phyloP scores from a whole-genome alignment of 2,329 filamentous ascomycete genomes.

The Didymellaceae sp. region DNA sequence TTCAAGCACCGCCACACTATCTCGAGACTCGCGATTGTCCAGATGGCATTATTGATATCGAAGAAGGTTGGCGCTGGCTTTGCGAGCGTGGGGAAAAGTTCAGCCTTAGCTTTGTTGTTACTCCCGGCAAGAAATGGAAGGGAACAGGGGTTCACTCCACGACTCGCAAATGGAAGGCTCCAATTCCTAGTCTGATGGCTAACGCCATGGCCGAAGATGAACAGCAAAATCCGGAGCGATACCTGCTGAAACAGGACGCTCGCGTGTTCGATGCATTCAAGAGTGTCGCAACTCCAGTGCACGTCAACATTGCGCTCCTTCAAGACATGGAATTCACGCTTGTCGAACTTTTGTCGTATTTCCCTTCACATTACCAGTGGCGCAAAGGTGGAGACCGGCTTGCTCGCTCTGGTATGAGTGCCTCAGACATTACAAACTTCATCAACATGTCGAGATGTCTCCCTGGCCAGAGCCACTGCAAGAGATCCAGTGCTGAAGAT shows the following conservation, averaged over 20 bases:
- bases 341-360: conserved; percentile 23
- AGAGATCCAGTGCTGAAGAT: not conserved
- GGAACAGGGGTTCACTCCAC: conserved; percentile 1
- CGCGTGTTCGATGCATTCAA: conserved; percentile 21
- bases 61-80: conserved; percentile 28
- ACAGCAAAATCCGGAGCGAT: not conserved
- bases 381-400: conserved; percentile 18
- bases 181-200: conserved; percentile 24
- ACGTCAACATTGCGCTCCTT: conserved; percentile 22
- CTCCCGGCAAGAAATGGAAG: conserved; percentile 6
- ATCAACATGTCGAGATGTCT: conserved; percentile 23
- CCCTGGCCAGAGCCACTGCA: not conserved
- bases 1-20: not conserved
- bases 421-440: conserved; percentile 6
- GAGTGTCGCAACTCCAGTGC: conserved; percentile 21
- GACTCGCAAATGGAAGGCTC: conserved; percentile 7
- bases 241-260: conserved; percentile 3
- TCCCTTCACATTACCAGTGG: conserved; percentile 27
- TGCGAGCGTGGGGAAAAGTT: conserved; percentile 2
- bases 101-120: not conserved
- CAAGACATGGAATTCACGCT: conserved; percentile 25
- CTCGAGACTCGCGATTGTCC: conserved; percentile 22
- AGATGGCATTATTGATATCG: conserved; percentile 20
- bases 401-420: not conserved
- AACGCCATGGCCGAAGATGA: not conserved